These are phyloP conservation scores for Aspergillus latus DNA, from an alignment of 2,329 filamentous ascomycete genomes.

Conservation along the genomic window DNA sequence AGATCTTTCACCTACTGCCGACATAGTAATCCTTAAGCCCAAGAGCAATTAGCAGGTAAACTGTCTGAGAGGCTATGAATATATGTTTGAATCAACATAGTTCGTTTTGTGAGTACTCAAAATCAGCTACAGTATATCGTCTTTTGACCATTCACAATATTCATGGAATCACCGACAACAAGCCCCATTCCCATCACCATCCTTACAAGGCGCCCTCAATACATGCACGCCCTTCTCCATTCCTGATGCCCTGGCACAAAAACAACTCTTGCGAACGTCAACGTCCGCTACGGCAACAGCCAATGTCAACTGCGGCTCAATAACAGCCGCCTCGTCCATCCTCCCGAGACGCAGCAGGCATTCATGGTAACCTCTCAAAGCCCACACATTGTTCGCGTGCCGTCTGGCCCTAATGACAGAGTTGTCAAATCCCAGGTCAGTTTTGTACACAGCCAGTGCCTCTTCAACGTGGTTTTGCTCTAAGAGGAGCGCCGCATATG, in stretches of 20 bases:
- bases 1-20: no score
- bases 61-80: no score
- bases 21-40: no score
- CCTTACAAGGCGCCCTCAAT: background rate
- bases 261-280: conserved; percentile 55
- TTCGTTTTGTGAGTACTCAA: no score
- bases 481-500: conserved; percentile 66
- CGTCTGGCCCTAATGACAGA: conserved; percentile 63
- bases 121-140: no score
- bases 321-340: conserved; percentile 46
- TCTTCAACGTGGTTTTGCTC: conserved; percentile 62
- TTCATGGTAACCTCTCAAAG: conserved; percentile 71
- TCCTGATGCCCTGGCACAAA: background rate
- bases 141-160: no score
- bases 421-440: conserved; percentile 60
- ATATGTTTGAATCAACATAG: no score
- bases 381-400: conserved; percentile 74
- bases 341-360: conserved; percentile 60
- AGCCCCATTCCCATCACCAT: background rate
- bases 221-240: background rate
- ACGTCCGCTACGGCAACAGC: conserved; percentile 62
- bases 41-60: no score
- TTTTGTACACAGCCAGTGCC: conserved; percentile 58
- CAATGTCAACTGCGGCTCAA: conserved; percentile 53
- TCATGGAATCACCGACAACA: background rate